phyloP scores from a whole-genome alignment of 2,329 filamentous ascomycete genomes.

The Orbilia ellipsospora region DNA sequence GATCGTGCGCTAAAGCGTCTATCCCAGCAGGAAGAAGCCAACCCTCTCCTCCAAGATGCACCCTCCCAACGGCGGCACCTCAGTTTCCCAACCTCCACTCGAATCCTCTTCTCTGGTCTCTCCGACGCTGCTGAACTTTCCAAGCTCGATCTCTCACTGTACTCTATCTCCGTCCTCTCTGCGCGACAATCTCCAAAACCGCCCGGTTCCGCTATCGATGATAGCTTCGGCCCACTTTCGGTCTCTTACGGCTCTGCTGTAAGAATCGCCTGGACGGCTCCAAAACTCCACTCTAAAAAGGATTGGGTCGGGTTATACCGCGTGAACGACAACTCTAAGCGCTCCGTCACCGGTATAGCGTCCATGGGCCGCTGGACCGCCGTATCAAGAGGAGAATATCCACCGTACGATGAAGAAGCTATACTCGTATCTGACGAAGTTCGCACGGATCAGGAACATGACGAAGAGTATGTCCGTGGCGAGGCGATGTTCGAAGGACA shows the following conservation, averaged over 20 bases:
- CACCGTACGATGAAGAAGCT: constrained; percentile 80
- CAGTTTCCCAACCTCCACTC: constrained; percentile 37
- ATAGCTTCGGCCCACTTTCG: constrained; percentile 75
- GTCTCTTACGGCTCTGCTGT: constrained; percentile 93
- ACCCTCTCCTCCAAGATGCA: constrained; percentile 26
- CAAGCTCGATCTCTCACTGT: constrained; percentile 66
- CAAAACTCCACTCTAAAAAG: constrained; percentile 83
- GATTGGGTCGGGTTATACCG: constrained; percentile 98
- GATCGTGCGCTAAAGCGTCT: constrained; percentile 87
- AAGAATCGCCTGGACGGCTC: constrained; percentile 88
- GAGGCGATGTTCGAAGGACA: constrained; percentile 90
- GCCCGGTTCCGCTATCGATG: constrained; percentile 57
- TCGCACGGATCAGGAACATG: constrained; percentile 62
- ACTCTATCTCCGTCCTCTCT: constrained; percentile 74
- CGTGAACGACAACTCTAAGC: constrained; percentile 87
- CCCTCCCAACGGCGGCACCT: constrained; percentile 26
- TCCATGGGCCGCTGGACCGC: constrained; percentile 91
- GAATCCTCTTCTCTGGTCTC: constrained; percentile 42
- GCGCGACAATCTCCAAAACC: constrained; percentile 47
- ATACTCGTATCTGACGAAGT: constrained; percentile 77
- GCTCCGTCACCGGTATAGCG: constrained; percentile 83
- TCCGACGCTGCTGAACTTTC: constrained; percentile 77
- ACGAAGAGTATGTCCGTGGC: constrained; percentile 73
- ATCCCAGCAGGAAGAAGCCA: constrained; percentile 64
- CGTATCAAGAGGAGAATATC: constrained; percentile 79